Evolutionary conservation across 2,329 filamentous ascomycete genomes (phyloP).

Genomic region (Beauveria brongniartii): DNA sequence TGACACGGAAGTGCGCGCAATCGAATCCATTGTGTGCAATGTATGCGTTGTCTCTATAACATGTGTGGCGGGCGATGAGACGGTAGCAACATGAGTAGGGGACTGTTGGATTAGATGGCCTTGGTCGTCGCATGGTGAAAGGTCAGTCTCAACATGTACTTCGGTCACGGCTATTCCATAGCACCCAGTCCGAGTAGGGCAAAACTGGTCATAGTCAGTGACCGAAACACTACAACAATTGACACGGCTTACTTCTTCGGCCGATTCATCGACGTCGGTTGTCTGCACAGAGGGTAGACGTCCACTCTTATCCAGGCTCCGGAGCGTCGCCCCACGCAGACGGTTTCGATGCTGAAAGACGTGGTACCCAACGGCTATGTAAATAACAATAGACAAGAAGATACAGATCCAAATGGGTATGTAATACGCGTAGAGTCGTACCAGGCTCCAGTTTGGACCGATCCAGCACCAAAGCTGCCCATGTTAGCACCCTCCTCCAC

Average conservation of each 20-base stretch:
- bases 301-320: conserved; percentile 17
- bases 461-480: conserved; percentile 55
- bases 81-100: neutral
- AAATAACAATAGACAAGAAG: conserved; percentile 44
- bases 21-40: neutral
- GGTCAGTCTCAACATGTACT: conserved; percentile 34
- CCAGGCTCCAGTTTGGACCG: conserved; percentile 40
- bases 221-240: neutral
- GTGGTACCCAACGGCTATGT: conserved; percentile 48
- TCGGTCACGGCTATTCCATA: conserved; percentile 44
- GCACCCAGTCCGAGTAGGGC: conserved; percentile 20
- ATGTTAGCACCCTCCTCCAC: conserved; percentile 11
- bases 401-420: conserved; percentile 54
- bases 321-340: conserved; percentile 35
- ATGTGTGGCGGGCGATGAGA: neutral
- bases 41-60: neutral
- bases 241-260: conserved; percentile 23
- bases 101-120: conserved; percentile 4
- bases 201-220: neutral
- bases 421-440: conserved; percentile 53
- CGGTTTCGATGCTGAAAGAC: conserved; percentile 52
- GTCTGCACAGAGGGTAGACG: conserved; percentile 18
- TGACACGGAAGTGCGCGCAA: neutral
- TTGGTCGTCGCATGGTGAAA: conserved; percentile 5
- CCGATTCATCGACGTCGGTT: conserved; percentile 23